Evolutionary conservation across 352 stramenopile genomes (phyloP).

Genomic region (Globisporangium ultimum): DNA sequence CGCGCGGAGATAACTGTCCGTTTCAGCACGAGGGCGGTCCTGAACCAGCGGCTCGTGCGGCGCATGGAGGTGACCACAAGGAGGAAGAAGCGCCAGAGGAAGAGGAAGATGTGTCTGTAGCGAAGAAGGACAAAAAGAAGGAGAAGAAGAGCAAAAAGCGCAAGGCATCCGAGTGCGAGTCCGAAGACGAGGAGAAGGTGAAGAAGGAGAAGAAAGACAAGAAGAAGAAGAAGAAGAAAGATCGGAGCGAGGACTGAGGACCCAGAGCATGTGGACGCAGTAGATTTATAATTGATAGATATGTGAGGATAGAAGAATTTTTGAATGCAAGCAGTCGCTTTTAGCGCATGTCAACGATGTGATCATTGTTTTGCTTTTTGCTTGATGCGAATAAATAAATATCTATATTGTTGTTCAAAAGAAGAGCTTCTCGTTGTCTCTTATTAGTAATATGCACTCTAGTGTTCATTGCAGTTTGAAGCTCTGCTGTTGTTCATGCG

Average conservation of each 20-base stretch:
- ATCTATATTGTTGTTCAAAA: too few species aligned
- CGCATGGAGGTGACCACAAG: neutral
- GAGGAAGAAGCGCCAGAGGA: constrained; percentile 7
- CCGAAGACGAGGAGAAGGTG: constrained; percentile 16
- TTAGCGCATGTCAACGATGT: too few species aligned
- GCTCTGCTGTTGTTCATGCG: neutral
- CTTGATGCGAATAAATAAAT: too few species aligned
- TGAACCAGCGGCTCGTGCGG: neutral
- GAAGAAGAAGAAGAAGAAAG: constrained; percentile 11
- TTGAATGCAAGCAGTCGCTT: too few species aligned
- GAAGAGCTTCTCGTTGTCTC: too few species aligned
- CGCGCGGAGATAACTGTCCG: constrained; percentile 36
- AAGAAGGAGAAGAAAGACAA: constrained; percentile 20
- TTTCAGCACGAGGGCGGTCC: constrained; percentile 41
- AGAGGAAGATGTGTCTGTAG: neutral
- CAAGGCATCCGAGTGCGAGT: constrained; percentile 1
- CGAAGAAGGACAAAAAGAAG: constrained; percentile 9
- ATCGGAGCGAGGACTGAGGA: constrained; percentile 15
- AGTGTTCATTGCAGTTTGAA: too few species aligned
- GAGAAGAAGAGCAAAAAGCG: constrained; percentile 14
- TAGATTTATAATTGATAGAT: too few species aligned
- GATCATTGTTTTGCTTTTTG: too few species aligned
- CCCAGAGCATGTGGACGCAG: neutral
- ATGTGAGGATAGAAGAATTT: too few species aligned
- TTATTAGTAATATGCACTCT: too few species aligned